phyloP scores from a whole-genome alignment of 495 filamentous ascomycete species.

The Penicillium pulvis region DNA sequence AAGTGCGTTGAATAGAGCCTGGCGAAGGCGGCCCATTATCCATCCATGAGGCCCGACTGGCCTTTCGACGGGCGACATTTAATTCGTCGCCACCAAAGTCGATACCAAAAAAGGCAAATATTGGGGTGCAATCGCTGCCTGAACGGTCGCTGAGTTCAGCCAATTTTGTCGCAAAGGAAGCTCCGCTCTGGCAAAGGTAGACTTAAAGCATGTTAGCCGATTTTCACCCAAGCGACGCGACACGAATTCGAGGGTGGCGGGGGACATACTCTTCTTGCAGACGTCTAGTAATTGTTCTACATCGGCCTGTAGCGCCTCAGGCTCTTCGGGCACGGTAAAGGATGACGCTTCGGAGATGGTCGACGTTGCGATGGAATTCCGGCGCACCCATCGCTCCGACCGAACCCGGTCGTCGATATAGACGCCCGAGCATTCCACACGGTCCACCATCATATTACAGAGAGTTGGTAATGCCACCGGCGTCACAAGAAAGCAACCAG shows the following conservation, averaged over 20 bases:
- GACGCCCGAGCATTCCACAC: conserved; percentile 73
- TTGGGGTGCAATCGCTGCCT: conserved; percentile 66
- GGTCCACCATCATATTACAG: conserved; percentile 59
- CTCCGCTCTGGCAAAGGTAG: conserved; percentile 69
- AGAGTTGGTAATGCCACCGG: conserved; percentile 13
- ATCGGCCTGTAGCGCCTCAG: conserved; percentile 52
- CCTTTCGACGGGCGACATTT: conserved; percentile 39
- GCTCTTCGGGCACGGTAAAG: conserved; percentile 44
- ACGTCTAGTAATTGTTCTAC: conserved; percentile 50
- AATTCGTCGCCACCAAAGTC: conserved; percentile 38
- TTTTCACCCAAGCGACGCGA: neutral
- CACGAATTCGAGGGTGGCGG: neutral
- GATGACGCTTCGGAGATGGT: conserved; percentile 27
- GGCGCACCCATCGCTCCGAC: conserved; percentile 60
- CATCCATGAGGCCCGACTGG: conserved; percentile 40
- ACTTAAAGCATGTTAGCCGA: conserved; percentile 48
- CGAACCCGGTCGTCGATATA: conserved; percentile 78
- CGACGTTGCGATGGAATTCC: conserved; percentile 37
- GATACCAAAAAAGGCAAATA: conserved; percentile 76
- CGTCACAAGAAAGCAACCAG: conserved; percentile 16
- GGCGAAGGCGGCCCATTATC: conserved; percentile 38
- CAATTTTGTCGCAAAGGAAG: conserved; percentile 69
- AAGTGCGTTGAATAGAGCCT: conserved; percentile 40
- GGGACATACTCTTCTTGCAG: conserved; percentile 55
- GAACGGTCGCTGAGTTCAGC: conserved; percentile 65